Evolutionary conservation across 1,284 basidiomycete species (phyloP).

Genomic region (Veloboletus limbatus): DNA sequence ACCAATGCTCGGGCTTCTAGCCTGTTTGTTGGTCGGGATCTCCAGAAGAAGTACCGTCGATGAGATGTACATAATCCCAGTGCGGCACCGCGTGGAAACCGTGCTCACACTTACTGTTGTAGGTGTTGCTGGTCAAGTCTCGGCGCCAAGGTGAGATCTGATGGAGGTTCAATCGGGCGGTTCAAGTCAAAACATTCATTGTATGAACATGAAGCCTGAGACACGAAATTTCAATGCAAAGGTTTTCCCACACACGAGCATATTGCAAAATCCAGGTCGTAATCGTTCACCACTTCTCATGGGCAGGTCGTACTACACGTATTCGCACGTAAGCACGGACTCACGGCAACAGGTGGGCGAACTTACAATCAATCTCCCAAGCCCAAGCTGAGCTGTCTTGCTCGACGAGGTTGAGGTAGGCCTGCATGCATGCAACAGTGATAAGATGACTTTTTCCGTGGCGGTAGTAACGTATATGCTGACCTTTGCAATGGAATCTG

Average conservation of each 20-base stretch:
- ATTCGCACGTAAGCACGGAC: constrained; percentile 3
- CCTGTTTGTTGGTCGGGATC: background rate
- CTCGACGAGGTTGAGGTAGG: constrained; percentile 55
- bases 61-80: background rate
- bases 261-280: background rate
- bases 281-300: constrained; percentile 39
- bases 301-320: constrained; percentile 40
- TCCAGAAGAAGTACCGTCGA: background rate
- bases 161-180: background rate
- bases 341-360: background rate
- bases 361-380: constrained; percentile 68
- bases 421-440: constrained; percentile 24
- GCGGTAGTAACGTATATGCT: background rate
- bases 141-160: background rate
- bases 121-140: no score
- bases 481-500: constrained; percentile 63
- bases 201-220: background rate
- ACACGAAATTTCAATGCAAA: background rate
- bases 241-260: background rate
- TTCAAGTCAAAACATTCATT: background rate
- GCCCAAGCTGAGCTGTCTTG: constrained; percentile 64
- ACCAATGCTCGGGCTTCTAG: background rate
- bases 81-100: background rate
- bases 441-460: constrained; percentile 22
- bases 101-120: background rate